Evolutionary conservation across 768 basidiomycete species (phyloP), one percentile per base, ranked within the genome.

Genomic region (Leccinum subtestaceum): DNA sequence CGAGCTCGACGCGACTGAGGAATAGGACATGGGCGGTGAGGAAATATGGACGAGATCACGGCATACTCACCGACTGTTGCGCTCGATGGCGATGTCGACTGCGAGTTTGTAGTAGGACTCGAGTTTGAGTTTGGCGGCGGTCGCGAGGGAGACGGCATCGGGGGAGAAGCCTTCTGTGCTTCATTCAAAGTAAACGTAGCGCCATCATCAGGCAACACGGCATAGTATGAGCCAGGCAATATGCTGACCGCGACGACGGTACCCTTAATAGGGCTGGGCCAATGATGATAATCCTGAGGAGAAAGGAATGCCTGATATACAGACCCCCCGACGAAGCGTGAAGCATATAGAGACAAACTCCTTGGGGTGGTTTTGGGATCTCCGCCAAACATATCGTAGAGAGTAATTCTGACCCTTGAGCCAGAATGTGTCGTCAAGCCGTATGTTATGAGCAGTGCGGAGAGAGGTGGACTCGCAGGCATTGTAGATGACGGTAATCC

Each of bases 41-140:
- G 25, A 58, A 9, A 48, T 29, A 8, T 27, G 53, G 31, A 36
- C 3, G 48, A 59, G 48, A 59, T 52, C 47, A 62, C 48, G 48
- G 5, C 34, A 36, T 58, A 68, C 71, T 55, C 67, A 96, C 95
- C 96, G 85, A 53, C 89, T 88, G 74, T 98, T 98, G 59, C 96
- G 81, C 72, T 95, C 95, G 62, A 99, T 96, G 51, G 96, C 96
- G 62, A 93, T 84, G 72, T 98, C 95, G 34, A 99, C 96, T 5
- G 95, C 94, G 58, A 98, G 90, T 75, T 98, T 98, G 81, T 99
- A 99, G 78, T 88, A 98, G 49, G 95, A 91, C 75, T 96, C 95
- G 57, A 99, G 87, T 75, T 97, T 97, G 73, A 98, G 85, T 72
- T 97, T 97, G 19, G 95, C 94, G 25, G 91, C 91, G 51, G 93